A percentile compares a stretch with the other conserved stretches of the same genome.
Conservation (phyloP, 2,329 filamentous ascomycete species). For the Botrytis aclada region DNA sequence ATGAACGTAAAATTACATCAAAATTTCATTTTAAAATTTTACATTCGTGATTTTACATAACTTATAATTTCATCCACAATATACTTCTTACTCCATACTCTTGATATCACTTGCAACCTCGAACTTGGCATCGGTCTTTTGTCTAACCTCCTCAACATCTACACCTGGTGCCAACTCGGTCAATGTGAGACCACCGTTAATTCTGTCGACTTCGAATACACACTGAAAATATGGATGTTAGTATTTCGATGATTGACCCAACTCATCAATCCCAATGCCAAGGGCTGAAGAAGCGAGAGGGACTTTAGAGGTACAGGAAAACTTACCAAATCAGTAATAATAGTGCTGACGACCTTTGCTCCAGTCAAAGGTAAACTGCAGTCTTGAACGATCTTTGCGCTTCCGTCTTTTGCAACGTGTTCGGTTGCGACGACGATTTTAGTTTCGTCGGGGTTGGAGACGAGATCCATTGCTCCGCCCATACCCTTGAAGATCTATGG, state of each 20-base stretch:
- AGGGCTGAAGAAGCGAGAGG: no score
- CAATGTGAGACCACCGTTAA: slow-evolving; percentile 59
- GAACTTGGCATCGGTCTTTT: slow-evolving; percentile 70
- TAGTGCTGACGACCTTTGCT: slow-evolving; percentile 63
- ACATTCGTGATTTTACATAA: neutral
- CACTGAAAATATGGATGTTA: slow-evolving; percentile 44
- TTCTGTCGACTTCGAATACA: slow-evolving; percentile 67
- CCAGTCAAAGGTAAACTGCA: slow-evolving; percentile 65
- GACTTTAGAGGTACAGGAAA: neutral
- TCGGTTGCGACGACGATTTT: slow-evolving; percentile 70
- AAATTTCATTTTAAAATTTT: neutral
- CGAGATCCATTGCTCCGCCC: slow-evolving; percentile 73
- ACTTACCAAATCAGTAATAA: slow-evolving; percentile 69
- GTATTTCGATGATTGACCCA: neutral
- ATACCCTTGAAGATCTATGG: slow-evolving; percentile 68
- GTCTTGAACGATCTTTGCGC: slow-evolving; percentile 62
- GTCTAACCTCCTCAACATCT: slow-evolving; percentile 63
- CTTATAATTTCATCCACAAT: neutral
- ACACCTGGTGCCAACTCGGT: slow-evolving; percentile 70
- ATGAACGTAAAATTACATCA: neutral
- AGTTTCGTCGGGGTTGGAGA: slow-evolving; percentile 66
- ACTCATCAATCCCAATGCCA: neutral
- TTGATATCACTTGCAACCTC: slow-evolving; percentile 56
- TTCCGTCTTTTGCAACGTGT: slow-evolving; percentile 65
- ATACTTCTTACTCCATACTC: slow-evolving; percentile 41